phyloP scores from a whole-genome alignment of 441 rosid species.

The Hura crepitans region DNA sequence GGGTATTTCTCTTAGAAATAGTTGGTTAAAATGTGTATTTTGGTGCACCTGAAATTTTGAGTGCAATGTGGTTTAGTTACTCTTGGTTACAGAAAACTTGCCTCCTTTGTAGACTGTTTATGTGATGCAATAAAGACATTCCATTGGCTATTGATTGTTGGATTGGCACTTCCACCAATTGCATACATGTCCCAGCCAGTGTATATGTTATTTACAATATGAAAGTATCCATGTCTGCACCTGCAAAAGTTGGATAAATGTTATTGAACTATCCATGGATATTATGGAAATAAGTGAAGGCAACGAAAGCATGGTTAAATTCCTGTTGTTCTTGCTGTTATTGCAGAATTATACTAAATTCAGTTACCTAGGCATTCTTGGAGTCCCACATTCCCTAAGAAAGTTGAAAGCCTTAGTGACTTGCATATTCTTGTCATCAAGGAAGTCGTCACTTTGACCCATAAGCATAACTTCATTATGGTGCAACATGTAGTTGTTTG shows the following conservation, averaged over 20 bases:
- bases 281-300: neutral
- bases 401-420: slow-evolving; percentile 82
- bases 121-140: slow-evolving; percentile 65
- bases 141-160: slow-evolving; percentile 91
- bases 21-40: neutral
- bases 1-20: neutral
- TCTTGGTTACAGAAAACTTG: slow-evolving; percentile 7
- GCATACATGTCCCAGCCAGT: slow-evolving; percentile 92
- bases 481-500: slow-evolving; percentile 72
- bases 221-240: slow-evolving; percentile 85
- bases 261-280: neutral
- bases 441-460: slow-evolving; percentile 68
- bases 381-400: slow-evolving; percentile 79
- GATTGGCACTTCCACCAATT: slow-evolving; percentile 78
- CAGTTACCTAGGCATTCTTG: slow-evolving; percentile 79
- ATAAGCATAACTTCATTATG: slow-evolving; percentile 79
- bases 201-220: slow-evolving; percentile 80
- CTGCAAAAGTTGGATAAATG: slow-evolving; percentile 32
- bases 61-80: neutral
- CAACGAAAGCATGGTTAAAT: slow-evolving; percentile 1
- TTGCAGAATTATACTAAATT: neutral
- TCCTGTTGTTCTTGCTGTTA: neutral
- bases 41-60: neutral
- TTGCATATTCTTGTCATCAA: slow-evolving; percentile 73
- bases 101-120: slow-evolving; percentile 64